These are phyloP conservation scores for Penicillium aurantiogriseum DNA, from an alignment of 2,329 filamentous ascomycete species.

Conservation along the genomic window DNA sequence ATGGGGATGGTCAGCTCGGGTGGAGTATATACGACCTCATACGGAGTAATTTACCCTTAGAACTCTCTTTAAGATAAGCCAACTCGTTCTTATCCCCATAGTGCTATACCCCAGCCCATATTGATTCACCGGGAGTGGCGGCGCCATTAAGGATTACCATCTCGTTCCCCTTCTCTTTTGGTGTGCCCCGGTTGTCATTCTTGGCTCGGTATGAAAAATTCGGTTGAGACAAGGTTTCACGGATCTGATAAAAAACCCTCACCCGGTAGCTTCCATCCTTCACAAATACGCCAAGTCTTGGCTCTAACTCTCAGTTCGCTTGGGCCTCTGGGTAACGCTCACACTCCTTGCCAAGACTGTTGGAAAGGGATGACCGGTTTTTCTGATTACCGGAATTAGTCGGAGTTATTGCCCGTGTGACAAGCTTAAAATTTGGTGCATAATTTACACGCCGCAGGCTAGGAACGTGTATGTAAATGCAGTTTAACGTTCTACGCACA, in stretches of 20 bases:
- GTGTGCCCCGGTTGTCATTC: background rate
- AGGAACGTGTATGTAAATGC: background rate
- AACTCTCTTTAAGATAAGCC: background rate
- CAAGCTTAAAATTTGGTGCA: background rate
- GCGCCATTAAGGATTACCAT: background rate
- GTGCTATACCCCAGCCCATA: background rate
- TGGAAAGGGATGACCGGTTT: background rate
- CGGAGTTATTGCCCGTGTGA: background rate
- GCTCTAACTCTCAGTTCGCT: background rate
- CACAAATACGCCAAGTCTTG: constrained; percentile 1
- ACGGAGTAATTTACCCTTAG: background rate
- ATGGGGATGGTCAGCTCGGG: background rate
- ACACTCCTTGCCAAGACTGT: background rate
- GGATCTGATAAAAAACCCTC: background rate
- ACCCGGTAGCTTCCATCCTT: background rate
- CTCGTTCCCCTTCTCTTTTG: background rate
- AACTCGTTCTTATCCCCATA: background rate
- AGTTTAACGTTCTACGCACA: background rate
- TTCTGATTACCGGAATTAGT: background rate
- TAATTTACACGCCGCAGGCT: background rate
- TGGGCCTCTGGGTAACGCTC: background rate
- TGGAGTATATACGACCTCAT: background rate
- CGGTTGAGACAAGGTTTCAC: background rate
- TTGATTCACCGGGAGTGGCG: background rate
- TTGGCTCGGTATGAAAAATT: background rate